These are phyloP conservation scores for Naganishia kalamii DNA, from an alignment of 768 basidiomycete species.

Conservation along the genomic window DNA sequence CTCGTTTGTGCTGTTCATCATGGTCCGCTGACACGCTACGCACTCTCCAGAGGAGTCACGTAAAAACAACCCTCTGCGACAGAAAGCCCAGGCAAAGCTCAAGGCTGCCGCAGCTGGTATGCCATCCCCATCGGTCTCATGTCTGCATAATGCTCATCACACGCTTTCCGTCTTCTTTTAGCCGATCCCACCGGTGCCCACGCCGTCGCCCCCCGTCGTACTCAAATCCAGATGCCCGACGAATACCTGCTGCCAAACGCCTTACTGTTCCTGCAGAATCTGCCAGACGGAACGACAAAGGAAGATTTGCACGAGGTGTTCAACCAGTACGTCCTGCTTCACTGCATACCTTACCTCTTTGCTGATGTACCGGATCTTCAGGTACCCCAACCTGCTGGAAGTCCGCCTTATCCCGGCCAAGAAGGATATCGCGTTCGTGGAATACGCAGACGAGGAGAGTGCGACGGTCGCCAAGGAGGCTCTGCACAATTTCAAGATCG, in stretches of 20 bases:
- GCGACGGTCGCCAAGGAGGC: constrained; percentile 90
- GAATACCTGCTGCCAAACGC: constrained; percentile 99
- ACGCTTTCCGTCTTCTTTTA: constrained; percentile 49
- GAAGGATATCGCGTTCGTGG: constrained; percentile 97
- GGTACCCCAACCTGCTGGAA: constrained; percentile 92
- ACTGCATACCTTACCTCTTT: background rate
- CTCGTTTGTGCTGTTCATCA: background rate
- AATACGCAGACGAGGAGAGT: constrained; percentile 86
- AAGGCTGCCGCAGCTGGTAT: constrained; percentile 67
- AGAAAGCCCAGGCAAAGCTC: constrained; percentile 74
- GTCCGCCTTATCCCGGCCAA: constrained; percentile 97
- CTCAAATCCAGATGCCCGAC: constrained; percentile 90
- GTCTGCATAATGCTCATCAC: background rate
- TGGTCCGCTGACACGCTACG: background rate
- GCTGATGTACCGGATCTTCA: constrained; percentile 40
- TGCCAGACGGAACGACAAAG: constrained; percentile 86
- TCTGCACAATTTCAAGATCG: constrained; percentile 92
- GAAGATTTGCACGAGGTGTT: constrained; percentile 86
- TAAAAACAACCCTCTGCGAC: constrained; percentile 81
- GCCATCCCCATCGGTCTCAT: constrained; percentile 29
- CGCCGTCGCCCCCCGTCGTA: constrained; percentile 40
- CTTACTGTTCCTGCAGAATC: constrained; percentile 94
- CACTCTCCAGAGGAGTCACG: constrained; percentile 62
- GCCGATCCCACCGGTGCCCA: constrained; percentile 30
- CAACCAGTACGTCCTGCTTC: constrained; percentile 62